These are phyloP conservation scores for Leptosphaerulina australis DNA, from an alignment of 2,329 filamentous ascomycete species.

Conservation along the genomic window DNA sequence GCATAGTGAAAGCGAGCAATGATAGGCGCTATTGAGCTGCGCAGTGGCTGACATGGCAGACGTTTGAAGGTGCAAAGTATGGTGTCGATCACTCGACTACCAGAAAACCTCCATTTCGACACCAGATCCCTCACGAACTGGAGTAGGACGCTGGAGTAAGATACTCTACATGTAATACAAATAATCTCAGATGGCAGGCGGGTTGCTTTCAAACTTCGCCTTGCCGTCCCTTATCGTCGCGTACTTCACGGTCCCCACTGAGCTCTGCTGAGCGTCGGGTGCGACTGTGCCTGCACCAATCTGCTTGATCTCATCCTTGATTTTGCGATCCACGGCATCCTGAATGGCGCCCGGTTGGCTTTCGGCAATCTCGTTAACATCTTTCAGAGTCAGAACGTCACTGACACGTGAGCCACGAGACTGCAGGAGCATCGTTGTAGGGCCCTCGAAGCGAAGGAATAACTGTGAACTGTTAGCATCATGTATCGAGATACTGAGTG, in stretches of 20 bases:
- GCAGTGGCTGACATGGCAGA: too few species aligned
- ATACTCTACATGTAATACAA: conserved; percentile 24
- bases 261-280: conserved; percentile 23
- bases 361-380: conserved; percentile 91
- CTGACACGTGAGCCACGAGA: conserved; percentile 80
- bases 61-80: too few species aligned
- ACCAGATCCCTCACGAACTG: too few species aligned
- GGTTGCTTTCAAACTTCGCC: conserved; percentile 30
- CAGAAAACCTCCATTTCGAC: background rate
- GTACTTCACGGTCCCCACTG: conserved; percentile 30
- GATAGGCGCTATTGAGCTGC: too few species aligned
- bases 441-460: conserved; percentile 88
- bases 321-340: conserved; percentile 54
- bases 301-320: conserved; percentile 46
- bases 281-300: conserved; percentile 30
- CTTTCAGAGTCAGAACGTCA: conserved; percentile 75
- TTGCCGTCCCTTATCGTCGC: conserved; percentile 39
- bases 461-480: conserved; percentile 55
- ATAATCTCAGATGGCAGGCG: conserved; percentile 6
- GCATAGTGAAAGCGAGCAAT: too few species aligned
- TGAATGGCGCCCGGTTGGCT: conserved; percentile 73
- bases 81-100: too few species aligned
- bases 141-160: background rate
- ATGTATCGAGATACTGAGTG: background rate
- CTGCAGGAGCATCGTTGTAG: conserved; percentile 83